phyloP scores from a whole-genome alignment of 257 asterid genomes.

The Paulownia fortunei region DNA sequence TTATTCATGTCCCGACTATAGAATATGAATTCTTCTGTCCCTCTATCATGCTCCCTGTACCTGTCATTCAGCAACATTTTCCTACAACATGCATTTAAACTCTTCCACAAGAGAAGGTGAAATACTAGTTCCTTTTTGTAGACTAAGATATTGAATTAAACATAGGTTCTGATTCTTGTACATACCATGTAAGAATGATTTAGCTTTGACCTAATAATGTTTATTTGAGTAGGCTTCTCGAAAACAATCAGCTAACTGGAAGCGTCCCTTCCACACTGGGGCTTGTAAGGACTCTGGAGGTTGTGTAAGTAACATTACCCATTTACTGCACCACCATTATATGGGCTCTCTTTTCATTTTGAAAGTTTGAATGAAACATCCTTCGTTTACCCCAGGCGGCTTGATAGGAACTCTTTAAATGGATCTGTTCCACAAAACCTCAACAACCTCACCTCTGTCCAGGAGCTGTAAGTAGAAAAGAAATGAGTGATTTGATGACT shows the following conservation, averaged over 20 bases:
- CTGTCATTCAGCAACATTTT: too few relatives aligned
- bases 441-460: constrained; percentile 64
- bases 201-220: neutral
- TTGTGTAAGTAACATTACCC: constrained; percentile 71
- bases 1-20: too few relatives aligned
- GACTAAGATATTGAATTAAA: neutral
- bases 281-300: constrained; percentile 65
- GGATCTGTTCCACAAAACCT: constrained; percentile 72
- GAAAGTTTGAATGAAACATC: constrained; percentile 19
- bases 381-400: constrained; percentile 57
- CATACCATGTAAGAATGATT: neutral
- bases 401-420: constrained; percentile 63
- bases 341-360: neutral
- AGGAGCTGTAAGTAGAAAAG: constrained; percentile 69
- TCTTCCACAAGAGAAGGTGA: neutral
- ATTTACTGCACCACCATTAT: neutral
- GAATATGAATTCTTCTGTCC: too few relatives aligned
- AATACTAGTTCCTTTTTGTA: too few relatives aligned
- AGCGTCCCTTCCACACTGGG: constrained; percentile 71
- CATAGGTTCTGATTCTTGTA: neutral
- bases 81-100: neutral
- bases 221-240: constrained; percentile 68
- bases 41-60: too few relatives aligned
- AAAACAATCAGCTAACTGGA: constrained; percentile 70
- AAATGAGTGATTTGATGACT: neutral